phyloP scores from a whole-genome alignment of 768 basidiomycete species.

The Hericium erinaceus region DNA sequence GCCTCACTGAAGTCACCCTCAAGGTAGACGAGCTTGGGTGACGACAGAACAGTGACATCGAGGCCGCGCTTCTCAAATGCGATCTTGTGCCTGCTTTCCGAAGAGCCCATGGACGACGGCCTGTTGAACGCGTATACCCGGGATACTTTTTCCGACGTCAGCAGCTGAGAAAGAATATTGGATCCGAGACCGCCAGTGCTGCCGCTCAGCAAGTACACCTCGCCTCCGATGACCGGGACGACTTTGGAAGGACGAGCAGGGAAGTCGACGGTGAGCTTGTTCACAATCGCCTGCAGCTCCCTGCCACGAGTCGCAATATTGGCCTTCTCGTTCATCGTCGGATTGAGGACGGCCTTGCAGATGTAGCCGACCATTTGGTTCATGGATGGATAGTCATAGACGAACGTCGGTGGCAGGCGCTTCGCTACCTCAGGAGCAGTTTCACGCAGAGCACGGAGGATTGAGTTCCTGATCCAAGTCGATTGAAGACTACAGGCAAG shows the following conservation, averaged over 20 bases:
- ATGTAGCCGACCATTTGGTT: conserved; percentile 10
- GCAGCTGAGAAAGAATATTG: conserved; percentile 15
- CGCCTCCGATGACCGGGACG: background rate
- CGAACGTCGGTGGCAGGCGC: conserved; percentile 13
- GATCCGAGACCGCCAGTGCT: conserved; percentile 18
- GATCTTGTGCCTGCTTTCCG: conserved; percentile 7
- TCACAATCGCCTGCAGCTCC: conserved; percentile 15
- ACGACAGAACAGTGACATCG: conserved; percentile 9
- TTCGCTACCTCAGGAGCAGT: conserved; percentile 7
- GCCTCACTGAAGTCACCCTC: conserved; percentile 14
- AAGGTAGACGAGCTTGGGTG: conserved; percentile 14
- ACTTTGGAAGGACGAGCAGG: background rate
- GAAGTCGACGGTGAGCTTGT: conserved; percentile 17
- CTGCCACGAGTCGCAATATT: conserved; percentile 1
- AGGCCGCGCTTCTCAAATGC: conserved; percentile 14
- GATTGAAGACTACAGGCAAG: conserved; percentile 15
- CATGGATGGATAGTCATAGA: conserved; percentile 18
- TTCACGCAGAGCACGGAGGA: conserved; percentile 18
- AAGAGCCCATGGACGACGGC: conserved; percentile 1
- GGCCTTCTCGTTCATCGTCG: background rate
- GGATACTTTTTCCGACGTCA: conserved; percentile 4
- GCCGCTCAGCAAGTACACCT: conserved; percentile 16
- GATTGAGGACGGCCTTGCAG: conserved; percentile 2
- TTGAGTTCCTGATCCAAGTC: conserved; percentile 19
- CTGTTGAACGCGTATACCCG: conserved; percentile 19